Conservation (phyloP, 306 rosid genomes). For the Cucurbita maxima region DNA sequence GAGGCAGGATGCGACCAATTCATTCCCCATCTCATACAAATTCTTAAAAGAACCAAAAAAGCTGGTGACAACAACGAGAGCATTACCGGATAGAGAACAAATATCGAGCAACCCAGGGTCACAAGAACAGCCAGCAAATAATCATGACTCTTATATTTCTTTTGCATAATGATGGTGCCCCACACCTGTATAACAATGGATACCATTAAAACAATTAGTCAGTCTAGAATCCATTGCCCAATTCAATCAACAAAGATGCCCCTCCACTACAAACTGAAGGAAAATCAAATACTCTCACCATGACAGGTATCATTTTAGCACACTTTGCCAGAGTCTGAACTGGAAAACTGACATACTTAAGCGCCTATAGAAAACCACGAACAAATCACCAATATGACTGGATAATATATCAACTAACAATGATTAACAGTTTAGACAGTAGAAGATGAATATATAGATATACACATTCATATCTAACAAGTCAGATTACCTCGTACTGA, state of each 20-base stretch:
- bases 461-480: background rate
- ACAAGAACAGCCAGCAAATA: constrained; percentile 61
- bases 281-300: constrained; percentile 38
- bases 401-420: background rate
- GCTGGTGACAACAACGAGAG: background rate
- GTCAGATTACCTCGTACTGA: constrained; percentile 68
- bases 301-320: constrained; percentile 96
- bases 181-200: constrained; percentile 48
- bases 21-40: background rate
- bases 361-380: constrained; percentile 47
- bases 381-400: background rate
- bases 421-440: background rate
- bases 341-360: constrained; percentile 94
- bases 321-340: constrained; percentile 95
- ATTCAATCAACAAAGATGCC: background rate
- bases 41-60: background rate
- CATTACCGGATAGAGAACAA: constrained; percentile 81
- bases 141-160: constrained; percentile 61
- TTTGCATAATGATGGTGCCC: constrained; percentile 90
- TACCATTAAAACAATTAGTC: background rate
- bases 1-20: background rate
- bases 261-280: background rate
- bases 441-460: background rate
- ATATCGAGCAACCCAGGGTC: constrained; percentile 79
- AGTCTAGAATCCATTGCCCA: background rate